These are phyloP conservation scores for Cephaloascus albidus DNA, from an alignment of 805 yeast species.

Conservation along the genomic window DNA sequence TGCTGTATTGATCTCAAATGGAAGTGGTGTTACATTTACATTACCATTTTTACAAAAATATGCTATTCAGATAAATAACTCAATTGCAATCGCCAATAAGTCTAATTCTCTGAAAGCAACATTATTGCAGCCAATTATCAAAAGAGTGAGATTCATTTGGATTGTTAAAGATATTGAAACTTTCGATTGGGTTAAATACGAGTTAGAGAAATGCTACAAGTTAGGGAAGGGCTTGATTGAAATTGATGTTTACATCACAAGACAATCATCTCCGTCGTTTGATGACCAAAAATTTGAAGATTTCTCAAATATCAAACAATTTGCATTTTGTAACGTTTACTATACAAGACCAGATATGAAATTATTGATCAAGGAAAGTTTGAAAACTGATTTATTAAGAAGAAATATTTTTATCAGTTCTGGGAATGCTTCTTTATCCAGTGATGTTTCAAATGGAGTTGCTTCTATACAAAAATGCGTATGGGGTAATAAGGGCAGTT, in stretches of 20 bases:
- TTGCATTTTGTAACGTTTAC: slow-evolving; percentile 7
- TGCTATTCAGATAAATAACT: slow-evolving; percentile 3
- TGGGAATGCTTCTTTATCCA: slow-evolving; percentile 33
- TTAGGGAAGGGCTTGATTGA: not conserved
- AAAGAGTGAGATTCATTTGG: slow-evolving; percentile 34
- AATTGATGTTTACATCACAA: slow-evolving; percentile 1
- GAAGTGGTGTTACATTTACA: slow-evolving; percentile 44
- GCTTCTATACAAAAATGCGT: slow-evolving; percentile 28
- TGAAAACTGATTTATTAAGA: slow-evolving; percentile 8
- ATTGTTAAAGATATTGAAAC: slow-evolving; percentile 21
- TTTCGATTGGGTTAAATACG: slow-evolving; percentile 29
- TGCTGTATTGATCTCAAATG: slow-evolving; percentile 31
- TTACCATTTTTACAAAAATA: slow-evolving; percentile 23
- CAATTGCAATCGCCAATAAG: not conserved
- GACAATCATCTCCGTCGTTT: not conserved
- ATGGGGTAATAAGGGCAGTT: slow-evolving; percentile 15
- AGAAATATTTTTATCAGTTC: slow-evolving; percentile 34
- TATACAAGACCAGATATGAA: slow-evolving; percentile 12
- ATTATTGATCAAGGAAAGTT: slow-evolving; percentile 7
- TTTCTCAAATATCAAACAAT: not conserved
- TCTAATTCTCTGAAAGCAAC: not conserved
- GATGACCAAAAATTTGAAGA: not conserved
- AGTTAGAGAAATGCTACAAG: slow-evolving; percentile 11
- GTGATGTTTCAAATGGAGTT: slow-evolving; percentile 25
- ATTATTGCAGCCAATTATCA: slow-evolving; percentile 7